Conservation (phyloP, 306 rosid genomes). For the Adenanthera pavonina region DNA sequence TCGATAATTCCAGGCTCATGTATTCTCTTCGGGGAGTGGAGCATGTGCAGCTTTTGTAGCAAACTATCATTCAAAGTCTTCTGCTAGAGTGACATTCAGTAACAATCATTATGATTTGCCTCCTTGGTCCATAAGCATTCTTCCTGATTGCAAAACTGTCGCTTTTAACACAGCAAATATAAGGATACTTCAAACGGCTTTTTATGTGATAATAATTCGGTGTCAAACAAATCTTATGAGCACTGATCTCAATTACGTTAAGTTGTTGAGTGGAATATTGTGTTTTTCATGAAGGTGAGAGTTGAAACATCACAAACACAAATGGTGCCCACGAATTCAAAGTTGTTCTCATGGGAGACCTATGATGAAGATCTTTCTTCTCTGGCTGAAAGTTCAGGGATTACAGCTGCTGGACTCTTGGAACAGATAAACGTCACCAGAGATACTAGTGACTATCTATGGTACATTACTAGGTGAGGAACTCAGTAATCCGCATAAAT, state of each 20-base stretch:
- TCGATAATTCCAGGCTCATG: conserved; percentile 68
- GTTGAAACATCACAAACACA: conserved; percentile 62
- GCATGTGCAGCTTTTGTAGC: conserved; percentile 90
- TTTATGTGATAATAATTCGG: background rate
- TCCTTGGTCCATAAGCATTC: conserved; percentile 97
- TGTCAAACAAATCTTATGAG: background rate
- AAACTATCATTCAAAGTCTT: conserved; percentile 62
- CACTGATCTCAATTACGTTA: background rate
- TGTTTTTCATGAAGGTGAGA: conserved; percentile 67
- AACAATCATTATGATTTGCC: conserved; percentile 79
- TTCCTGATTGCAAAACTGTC: conserved; percentile 83
- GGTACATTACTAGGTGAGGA: conserved; percentile 93
- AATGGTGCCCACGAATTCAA: conserved; percentile 69
- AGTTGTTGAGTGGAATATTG: conserved; percentile 41
- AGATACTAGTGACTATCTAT: conserved; percentile 86
- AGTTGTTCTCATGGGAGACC: conserved; percentile 75
- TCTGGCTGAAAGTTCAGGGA: conserved; percentile 60
- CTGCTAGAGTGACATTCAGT: conserved; percentile 74
- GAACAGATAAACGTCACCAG: conserved; percentile 87
- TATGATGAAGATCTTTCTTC: conserved; percentile 79
- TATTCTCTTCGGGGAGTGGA: conserved; percentile 65
- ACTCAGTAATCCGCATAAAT: background rate
- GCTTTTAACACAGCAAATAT: conserved; percentile 89
- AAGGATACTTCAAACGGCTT: conserved; percentile 32
- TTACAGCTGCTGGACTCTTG: conserved; percentile 69